Conservation (phyloP, 225 moss, liverwort and hornwort genomes). For the Marchantia paleacea region DNA sequence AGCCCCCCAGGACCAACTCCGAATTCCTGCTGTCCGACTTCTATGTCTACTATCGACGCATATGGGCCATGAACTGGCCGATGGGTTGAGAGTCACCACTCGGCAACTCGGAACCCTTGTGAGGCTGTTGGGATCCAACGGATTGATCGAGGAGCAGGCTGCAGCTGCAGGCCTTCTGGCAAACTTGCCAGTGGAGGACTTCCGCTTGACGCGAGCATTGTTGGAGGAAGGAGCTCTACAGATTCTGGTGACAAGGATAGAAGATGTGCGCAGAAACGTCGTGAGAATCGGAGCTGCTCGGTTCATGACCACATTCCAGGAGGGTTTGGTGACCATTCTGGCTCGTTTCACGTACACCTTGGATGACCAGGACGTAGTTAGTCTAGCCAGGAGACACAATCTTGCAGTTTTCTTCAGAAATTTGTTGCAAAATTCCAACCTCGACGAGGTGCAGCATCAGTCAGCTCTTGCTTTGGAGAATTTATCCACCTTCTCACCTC, state of each 20-base stretch:
- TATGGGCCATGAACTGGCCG: conserved; percentile 93
- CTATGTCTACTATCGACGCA: conserved; percentile 63
- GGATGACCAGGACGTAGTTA: conserved; percentile 58
- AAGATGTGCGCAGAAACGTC: conserved; percentile 57
- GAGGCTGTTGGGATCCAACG: conserved; percentile 59
- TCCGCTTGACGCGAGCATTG: conserved; percentile 71
- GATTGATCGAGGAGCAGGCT: conserved; percentile 82
- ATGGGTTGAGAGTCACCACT: conserved; percentile 80
- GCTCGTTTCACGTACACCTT: conserved; percentile 71
- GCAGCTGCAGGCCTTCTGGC: conserved; percentile 79
- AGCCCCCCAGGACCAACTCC: conserved; percentile 67
- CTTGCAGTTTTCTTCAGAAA: conserved; percentile 65
- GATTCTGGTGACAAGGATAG: conserved; percentile 58
- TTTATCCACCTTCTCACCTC: conserved; percentile 59
- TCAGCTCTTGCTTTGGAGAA: conserved; percentile 73
- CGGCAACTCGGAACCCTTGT: conserved; percentile 81
- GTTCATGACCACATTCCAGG: conserved; percentile 64
- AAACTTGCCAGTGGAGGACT: conserved; percentile 72
- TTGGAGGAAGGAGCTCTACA: conserved; percentile 60
- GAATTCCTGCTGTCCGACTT: conserved; percentile 69
- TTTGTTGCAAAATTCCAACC: conserved; percentile 55
- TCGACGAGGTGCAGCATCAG: conserved; percentile 78
- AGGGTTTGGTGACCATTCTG: conserved; percentile 77
- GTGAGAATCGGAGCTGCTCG: conserved; percentile 76
- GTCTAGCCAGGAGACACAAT: conserved; percentile 47